Evolutionary conservation across 345 rosid genomes (phyloP), one percentile per base, ranked within the genome.

Genomic region (Sonneratia alba): DNA sequence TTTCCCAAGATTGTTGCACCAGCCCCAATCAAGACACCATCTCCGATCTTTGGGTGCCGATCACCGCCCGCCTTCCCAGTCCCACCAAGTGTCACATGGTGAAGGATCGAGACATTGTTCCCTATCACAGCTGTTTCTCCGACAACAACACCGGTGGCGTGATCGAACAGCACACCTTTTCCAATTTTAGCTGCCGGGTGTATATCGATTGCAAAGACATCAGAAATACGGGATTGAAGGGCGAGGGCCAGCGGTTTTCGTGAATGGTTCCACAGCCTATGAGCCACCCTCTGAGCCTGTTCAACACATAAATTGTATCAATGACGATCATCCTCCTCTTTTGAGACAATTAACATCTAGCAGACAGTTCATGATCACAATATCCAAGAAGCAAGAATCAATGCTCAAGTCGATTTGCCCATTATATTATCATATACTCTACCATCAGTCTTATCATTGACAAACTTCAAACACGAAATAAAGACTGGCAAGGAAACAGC

Each of bases 111-210:
- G 45, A 95, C 99, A 43, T 95, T 95, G 87, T 88, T 90, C 3
- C 97, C 99, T 2, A 95, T 75, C 66, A 92, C 97, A 0, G 97
- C 96, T 0, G 99, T 95, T 78, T 95, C 97, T 3, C 99, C 97
- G 0, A 92, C 75, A 10, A 95, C 99, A 22, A 92, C 93, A 47
- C 97, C 97, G 0, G 99, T 95, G 0, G 99, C 97, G 37, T 95
- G 99, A 78, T 92, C 99, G 2, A 95, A 87, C 77, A 95, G 75
- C 71, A 90, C 72, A 2, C 99, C 99, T 77, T 92, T 90, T 5
- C 97, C 97, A 2, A 95, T 90, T 81, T 70, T 90, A 1, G 99
- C 99, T 0, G 96, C 99, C 4, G 99, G 99, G 68, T 95, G 99
- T 69, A 95, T 92, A 75, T 95, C 99, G 1, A 95, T 90, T 0